These are phyloP conservation scores for Arthrocladium fulminans DNA, from an alignment of 2,329 filamentous ascomycete genomes.

Conservation along the genomic window DNA sequence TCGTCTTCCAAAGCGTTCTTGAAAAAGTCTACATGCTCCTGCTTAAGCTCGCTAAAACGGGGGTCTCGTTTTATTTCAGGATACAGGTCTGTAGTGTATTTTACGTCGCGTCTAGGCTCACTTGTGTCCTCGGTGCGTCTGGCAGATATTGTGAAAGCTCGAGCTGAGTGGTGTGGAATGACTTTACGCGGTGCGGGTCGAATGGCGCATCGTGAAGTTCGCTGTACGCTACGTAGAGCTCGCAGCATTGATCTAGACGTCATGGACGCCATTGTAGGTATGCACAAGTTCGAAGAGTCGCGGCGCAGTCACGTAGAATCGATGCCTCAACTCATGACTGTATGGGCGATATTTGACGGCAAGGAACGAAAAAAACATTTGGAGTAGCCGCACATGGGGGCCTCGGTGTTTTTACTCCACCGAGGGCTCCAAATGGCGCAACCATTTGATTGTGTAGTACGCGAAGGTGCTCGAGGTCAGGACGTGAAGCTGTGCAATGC, in stretches of 20 bases:
- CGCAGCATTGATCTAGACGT: not conserved
- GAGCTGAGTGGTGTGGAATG: constrained; percentile 7
- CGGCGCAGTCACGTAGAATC: not conserved
- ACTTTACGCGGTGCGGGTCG: not conserved
- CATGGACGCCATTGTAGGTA: not conserved
- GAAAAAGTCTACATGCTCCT: constrained; percentile 76
- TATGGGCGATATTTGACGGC: no score
- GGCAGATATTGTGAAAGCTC: constrained; percentile 14
- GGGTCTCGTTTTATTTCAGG: constrained; percentile 72
- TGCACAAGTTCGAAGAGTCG: not conserved
- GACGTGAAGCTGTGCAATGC: no score
- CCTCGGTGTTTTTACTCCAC: no score
- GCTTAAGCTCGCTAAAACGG: constrained; percentile 60
- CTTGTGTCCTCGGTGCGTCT: constrained; percentile 10
- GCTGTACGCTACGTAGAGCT: not conserved
- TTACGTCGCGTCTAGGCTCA: constrained; percentile 34
- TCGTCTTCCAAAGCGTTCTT: constrained; percentile 67
- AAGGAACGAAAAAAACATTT: no score
- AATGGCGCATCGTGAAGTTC: not conserved
- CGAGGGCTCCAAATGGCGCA: no score
- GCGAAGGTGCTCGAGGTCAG: no score
- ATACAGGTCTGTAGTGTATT: constrained; percentile 73
- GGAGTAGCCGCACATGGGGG: no score
- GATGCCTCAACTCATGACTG: no score
- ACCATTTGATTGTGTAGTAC: no score